phyloP scores from a whole-genome alignment of 192 early-diverging fungal genomes.

The Geosiphon pyriformis region DNA sequence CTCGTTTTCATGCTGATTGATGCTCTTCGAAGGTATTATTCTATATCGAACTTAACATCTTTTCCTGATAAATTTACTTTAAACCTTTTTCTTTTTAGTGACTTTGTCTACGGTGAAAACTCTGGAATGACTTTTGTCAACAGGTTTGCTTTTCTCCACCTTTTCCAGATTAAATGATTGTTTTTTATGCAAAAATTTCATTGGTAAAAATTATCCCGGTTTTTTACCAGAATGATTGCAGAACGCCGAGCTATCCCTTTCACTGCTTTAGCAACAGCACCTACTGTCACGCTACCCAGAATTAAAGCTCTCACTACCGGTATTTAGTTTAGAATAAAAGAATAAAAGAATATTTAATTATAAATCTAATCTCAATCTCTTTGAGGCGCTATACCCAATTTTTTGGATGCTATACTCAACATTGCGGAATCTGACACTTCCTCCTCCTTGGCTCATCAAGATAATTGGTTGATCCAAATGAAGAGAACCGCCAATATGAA shows the following conservation, averaged over 20 bases:
- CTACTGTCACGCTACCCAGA: conserved; percentile 76
- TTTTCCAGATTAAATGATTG: no score
- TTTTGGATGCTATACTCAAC: conserved; percentile 75
- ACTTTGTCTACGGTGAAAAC: conserved; percentile 65
- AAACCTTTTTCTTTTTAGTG: conserved; percentile 39
- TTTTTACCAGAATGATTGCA: conserved; percentile 50
- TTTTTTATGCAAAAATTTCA: no score
- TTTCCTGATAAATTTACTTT: background rate
- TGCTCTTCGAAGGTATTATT: conserved; percentile 56
- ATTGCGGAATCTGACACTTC: conserved; percentile 73
- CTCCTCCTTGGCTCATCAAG: conserved; percentile 51
- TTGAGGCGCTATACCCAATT: conserved; percentile 65
- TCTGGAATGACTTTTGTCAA: conserved; percentile 60
- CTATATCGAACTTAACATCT: background rate
- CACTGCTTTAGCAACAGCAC: conserved; percentile 53
- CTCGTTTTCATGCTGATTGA: conserved; percentile 69
- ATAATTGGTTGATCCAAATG: conserved; percentile 71
- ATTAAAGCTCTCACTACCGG: conserved; percentile 79
- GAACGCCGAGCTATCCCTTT: conserved; percentile 42
- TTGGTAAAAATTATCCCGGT: no score
- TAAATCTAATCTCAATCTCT: background rate
- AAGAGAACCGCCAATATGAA: conserved; percentile 42
- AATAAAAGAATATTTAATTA: no score
- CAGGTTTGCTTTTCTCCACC: conserved; percentile 47
- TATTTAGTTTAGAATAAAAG: no score